Percentiles rank a stretch among this genome's conserved stretches.
These are phyloP conservation scores for Blastomyces parvus DNA, from an alignment of 2,329 filamentous ascomycete species.

Conservation along the genomic window DNA sequence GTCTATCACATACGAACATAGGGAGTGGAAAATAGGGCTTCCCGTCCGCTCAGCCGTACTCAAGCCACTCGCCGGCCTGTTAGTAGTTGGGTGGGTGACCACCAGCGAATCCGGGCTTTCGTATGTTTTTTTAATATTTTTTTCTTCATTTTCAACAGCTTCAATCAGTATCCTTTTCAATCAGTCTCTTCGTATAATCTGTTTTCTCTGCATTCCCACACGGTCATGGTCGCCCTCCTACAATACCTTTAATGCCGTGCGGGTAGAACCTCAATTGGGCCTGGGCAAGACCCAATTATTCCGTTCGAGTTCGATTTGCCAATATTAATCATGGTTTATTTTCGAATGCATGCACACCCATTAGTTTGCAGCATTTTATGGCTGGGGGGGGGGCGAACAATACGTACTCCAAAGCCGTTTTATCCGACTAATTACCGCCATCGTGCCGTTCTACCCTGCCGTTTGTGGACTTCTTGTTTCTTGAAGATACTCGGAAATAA, in stretches of 20 bases:
- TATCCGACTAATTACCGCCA: background rate
- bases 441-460: background rate
- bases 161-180: too few relatives aligned
- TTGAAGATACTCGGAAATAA: background rate
- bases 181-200: too few relatives aligned
- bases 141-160: background rate
- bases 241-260: too few relatives aligned
- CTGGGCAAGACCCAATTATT: background rate
- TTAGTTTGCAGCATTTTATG: background rate
- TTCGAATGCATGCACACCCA: background rate
- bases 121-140: conserved; percentile 26
- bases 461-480: background rate
- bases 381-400: background rate
- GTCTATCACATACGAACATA: conserved; percentile 32
- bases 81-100: conserved; percentile 18
- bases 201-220: background rate
- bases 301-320: too few relatives aligned
- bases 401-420: background rate
- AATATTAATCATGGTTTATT: background rate
- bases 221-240: too few relatives aligned
- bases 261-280: background rate
- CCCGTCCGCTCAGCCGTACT: conserved; percentile 38
- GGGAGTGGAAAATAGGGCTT: conserved; percentile 38
- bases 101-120: conserved; percentile 20
- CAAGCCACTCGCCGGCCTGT: conserved; percentile 36